Base-by-base conservation (phyloP, 1,284 basidiomycete species). In the Amylostereum areolatum region DNA sequence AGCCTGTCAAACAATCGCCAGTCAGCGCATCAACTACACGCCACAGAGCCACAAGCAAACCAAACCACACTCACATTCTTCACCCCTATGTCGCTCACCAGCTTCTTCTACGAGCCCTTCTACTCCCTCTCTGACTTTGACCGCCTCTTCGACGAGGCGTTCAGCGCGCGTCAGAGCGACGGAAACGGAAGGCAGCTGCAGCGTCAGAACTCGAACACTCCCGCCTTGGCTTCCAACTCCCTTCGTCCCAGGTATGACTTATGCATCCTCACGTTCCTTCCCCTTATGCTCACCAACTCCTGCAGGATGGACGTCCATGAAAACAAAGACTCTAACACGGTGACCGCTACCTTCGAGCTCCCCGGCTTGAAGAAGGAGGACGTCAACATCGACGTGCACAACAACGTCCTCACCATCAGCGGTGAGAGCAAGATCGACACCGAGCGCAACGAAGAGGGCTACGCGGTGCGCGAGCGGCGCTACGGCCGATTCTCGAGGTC, bases 271-370 rank as follows among this genome's bases (percentile, higher is more conserved):
- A 43, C 4, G 5, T 50, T 34, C 35, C 4, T 46, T 10, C 27
- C 6, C 31, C 27, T 36, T 8, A 41, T 31, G 24, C 29, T 52
- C 67, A 68, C 4, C 71, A 18, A 18, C 18, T 67, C 56, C 68
- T 68, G 55, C 43, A 58, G 55, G 47, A 55, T 74, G 30, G 72
- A 74, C 56, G n/a, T 55, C 35, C 32, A 53, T 46, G 68, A 71
- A 50, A 58, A 67, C 45, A 47, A 56, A 10, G 62, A 68, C 6
- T 46, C 56, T 33, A 70, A 72, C 44, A 56, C 56, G 9, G 62
- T 73, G 27, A 70, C 65, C 4, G 68, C 69, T 6, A 60, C 65
- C 1, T 66, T 75, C 52, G 72, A 76, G 57, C 57, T 75, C 5
- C 72, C 73, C 1, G 72, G 72, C 2, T 47, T 72, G 33, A 64